These are phyloP conservation scores for Ustilago esculenta DNA, from an alignment of 1,284 basidiomycete species.

Conservation along the genomic window DNA sequence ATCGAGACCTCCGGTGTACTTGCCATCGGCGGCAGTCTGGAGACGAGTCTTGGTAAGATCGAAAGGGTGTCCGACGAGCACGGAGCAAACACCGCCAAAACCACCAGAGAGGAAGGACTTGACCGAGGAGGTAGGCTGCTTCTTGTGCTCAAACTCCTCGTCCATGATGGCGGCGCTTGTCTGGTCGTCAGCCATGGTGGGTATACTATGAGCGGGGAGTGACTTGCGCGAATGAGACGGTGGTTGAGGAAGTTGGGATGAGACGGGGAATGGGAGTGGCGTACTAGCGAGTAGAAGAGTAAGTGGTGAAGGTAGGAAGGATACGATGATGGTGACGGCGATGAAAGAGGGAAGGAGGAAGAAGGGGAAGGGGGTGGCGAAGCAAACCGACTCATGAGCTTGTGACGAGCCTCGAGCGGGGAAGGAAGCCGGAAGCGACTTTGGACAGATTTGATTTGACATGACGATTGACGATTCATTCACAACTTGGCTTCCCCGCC, in stretches of 20 bases:
- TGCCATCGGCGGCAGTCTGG: slow-evolving; percentile 89
- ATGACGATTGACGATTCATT: too few species aligned
- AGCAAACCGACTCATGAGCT: too few species aligned
- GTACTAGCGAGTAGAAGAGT: too few species aligned
- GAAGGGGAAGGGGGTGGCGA: neutral
- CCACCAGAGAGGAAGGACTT: slow-evolving; percentile 74
- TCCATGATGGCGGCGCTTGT: slow-evolving; percentile 47
- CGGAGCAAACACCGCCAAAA: slow-evolving; percentile 85
- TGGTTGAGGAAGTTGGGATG: neutral
- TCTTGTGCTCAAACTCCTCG: slow-evolving; percentile 55
- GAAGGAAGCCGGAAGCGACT: slow-evolving; percentile 2
- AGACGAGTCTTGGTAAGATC: slow-evolving; percentile 92
- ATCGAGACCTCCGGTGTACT: slow-evolving; percentile 91
- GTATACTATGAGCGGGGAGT: slow-evolving; percentile 5
- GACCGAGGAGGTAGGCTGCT: slow-evolving; percentile 58
- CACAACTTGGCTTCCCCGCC: slow-evolving; percentile 4
- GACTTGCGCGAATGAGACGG: too few species aligned
- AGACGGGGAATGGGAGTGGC: too few species aligned
- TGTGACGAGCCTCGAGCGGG: too few species aligned
- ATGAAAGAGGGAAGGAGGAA: neutral
- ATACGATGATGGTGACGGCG: neutral
- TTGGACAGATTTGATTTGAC: too few species aligned
- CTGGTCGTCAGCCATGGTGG: slow-evolving; percentile 58
- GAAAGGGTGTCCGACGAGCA: slow-evolving; percentile 95
- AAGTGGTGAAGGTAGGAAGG: too few species aligned